These are phyloP conservation scores for Albugo candida DNA, from an alignment of 352 stramenopile species.

Conservation along the genomic window DNA sequence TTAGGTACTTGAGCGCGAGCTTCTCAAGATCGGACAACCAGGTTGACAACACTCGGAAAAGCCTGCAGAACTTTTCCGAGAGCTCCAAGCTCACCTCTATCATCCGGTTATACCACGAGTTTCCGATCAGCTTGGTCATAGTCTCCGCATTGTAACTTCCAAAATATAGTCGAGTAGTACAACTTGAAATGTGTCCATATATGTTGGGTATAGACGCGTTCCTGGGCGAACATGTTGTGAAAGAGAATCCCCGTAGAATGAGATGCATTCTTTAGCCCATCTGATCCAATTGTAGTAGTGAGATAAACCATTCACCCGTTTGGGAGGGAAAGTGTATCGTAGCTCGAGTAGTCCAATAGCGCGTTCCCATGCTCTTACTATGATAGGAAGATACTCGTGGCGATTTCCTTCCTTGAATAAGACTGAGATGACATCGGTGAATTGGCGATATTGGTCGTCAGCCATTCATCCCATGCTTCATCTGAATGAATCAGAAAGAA, in stretches of 20 bases:
- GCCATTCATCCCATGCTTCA: conserved; percentile 26
- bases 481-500: conserved; percentile 39
- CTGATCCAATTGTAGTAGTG: conserved; percentile 57
- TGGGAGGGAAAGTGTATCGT: conserved; percentile 33
- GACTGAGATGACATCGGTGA: conserved; percentile 24
- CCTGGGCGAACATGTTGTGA: conserved; percentile 16
- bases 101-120: conserved; percentile 29
- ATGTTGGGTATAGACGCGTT: conserved; percentile 30
- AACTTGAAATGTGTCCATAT: conserved; percentile 33
- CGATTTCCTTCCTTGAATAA: conserved; percentile 13
- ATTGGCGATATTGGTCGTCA: conserved; percentile 18
- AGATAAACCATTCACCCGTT: conserved; percentile 21
- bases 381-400: conserved; percentile 35
- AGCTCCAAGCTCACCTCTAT: conserved; percentile 22
- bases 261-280: conserved; percentile 39
- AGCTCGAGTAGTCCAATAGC: conserved; percentile 14
- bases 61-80: conserved; percentile 22
- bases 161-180: conserved; percentile 25
- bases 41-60: conserved; percentile 19
- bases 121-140: conserved; percentile 14
- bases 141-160: conserved; percentile 19
- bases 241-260: conserved; percentile 23
- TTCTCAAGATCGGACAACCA: conserved; percentile 21
- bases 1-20: conserved; percentile 2
- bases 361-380: conserved; percentile 48